These are phyloP conservation scores for Backusella circina DNA, from an alignment of 192 early-diverging fungal genomes.

Conservation along the genomic window DNA sequence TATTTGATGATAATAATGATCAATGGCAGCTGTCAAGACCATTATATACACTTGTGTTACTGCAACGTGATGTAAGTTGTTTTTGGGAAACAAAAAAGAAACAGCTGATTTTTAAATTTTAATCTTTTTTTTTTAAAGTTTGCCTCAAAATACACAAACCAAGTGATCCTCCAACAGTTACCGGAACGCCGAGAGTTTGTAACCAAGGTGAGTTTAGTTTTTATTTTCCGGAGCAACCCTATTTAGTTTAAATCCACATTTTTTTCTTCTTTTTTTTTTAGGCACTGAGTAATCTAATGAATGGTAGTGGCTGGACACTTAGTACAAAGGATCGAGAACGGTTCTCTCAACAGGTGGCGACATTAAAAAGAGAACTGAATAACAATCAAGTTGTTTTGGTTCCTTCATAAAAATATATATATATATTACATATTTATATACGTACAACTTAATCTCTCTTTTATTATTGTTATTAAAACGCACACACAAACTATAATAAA, in stretches of 20 bases:
- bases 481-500: background rate
- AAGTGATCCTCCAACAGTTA: conserved; percentile 52
- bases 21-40: conserved; percentile 84
- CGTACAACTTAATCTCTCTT: background rate
- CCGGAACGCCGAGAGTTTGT: conserved; percentile 40
- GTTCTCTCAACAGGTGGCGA: conserved; percentile 61
- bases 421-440: background rate
- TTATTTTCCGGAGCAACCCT: background rate
- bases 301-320: conserved; percentile 53
- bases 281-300: conserved; percentile 55
- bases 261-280: conserved; percentile 18
- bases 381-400: conserved; percentile 19
- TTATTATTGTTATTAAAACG: background rate
- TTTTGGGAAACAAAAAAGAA: no score
- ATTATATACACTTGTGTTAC: conserved; percentile 70
- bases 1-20: conserved; percentile 79
- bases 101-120: background rate
- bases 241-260: background rate
- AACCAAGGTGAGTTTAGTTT: conserved; percentile 28
- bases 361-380: conserved; percentile 47
- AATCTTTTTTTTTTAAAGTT: conserved; percentile 23
- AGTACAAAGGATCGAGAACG: conserved; percentile 55
- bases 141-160: conserved; percentile 52
- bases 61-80: conserved; percentile 56
- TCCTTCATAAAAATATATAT: background rate